Base-by-base conservation (phyloP, 805 yeast species). In the Candida tibetensis region DNA sequence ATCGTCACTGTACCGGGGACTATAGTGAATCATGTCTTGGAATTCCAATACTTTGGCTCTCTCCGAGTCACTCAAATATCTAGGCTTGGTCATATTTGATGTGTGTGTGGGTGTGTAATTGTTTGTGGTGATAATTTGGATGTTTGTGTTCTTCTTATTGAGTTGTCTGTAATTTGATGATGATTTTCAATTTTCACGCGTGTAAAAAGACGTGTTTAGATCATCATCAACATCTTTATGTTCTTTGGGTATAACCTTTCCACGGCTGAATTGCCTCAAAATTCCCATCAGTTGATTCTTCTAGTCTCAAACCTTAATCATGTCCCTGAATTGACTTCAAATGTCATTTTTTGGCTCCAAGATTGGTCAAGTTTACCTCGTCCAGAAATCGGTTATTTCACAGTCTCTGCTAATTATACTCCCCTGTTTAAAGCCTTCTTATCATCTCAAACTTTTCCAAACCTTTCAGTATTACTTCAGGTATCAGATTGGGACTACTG, bases 1-100 rank as follows among this genome's bases (percentile, higher is more conserved):
- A 57, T 91, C 98, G 56, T 93, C 99, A 16, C 89, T 81, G 65
- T 91, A 93, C 53, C 95, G 72, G 40, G 95, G 93, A 7, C 96
- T 87, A 59, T 93, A 93, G 62, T 93, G 96, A 52, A 93, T 93
- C 62, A 84, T 78, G 40, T 93, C 98, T 58, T 86, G 95, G 58
- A 88, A 93, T 58, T 91, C 96, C 51, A 85, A 78, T 28, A 91
- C 82, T 36, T 91, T 80, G 25, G 89, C 87, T 47, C 95, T 72
- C 60, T 93, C 99, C 19, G 81, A 71, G 27, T 85, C 91, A 1
- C 93, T 74, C 36, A 93, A 74, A 53, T 81, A 82, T 57, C 98
- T 78, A 32, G 81, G 73, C 62, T 79, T 72, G 50, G 61, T 67
- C 71, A 52, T 48, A 7, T n/a, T 6, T 6, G n/a, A 5, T 12